Conservation (phyloP, 805 yeast genomes). For the Nakazawaea wyomingensis region DNA sequence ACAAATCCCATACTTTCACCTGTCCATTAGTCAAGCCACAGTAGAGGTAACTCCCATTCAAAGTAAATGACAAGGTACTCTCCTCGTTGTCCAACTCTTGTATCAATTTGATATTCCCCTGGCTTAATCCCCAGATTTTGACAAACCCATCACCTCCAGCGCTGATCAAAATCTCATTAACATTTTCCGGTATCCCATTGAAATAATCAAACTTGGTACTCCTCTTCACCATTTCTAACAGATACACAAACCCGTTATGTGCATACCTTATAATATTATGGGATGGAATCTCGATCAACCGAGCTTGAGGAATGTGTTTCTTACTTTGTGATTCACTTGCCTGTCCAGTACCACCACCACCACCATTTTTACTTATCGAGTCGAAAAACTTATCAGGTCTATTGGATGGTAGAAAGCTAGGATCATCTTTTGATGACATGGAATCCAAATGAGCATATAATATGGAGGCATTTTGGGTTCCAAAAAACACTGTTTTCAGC, state of each 20-base stretch:
- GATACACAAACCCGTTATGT: slow-evolving; percentile 85
- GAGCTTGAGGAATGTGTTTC: slow-evolving; percentile 12
- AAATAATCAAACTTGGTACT: slow-evolving; percentile 17
- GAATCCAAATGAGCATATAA: slow-evolving; percentile 54
- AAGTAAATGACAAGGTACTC: slow-evolving; percentile 65
- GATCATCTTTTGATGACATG: slow-evolving; percentile 21
- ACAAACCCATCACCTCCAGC: slow-evolving; percentile 92
- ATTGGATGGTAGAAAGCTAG: slow-evolving; percentile 49
- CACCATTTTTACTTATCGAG: slow-evolving; percentile 81
- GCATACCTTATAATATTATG: slow-evolving; percentile 72
- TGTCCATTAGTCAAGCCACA: slow-evolving; percentile 76
- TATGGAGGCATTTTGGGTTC: slow-evolving; percentile 89
- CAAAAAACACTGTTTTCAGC: slow-evolving; percentile 64
- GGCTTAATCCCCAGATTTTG: slow-evolving; percentile 66
- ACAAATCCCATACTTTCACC: slow-evolving; percentile 82
- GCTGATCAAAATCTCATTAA: slow-evolving; percentile 41
- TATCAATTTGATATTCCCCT: slow-evolving; percentile 20
- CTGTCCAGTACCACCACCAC: too few relatives aligned
- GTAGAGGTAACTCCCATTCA: slow-evolving; percentile 64
- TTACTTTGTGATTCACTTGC: neutral
- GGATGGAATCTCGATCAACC: slow-evolving; percentile 62
- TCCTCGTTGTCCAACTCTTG: slow-evolving; percentile 56
- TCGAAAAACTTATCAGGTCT: slow-evolving; percentile 85
- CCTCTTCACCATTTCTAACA: slow-evolving; percentile 40
- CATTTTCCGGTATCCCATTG: slow-evolving; percentile 20